phyloP scores from a whole-genome alignment of 129 eudicot genomes.

The Solidago caesia region DNA sequence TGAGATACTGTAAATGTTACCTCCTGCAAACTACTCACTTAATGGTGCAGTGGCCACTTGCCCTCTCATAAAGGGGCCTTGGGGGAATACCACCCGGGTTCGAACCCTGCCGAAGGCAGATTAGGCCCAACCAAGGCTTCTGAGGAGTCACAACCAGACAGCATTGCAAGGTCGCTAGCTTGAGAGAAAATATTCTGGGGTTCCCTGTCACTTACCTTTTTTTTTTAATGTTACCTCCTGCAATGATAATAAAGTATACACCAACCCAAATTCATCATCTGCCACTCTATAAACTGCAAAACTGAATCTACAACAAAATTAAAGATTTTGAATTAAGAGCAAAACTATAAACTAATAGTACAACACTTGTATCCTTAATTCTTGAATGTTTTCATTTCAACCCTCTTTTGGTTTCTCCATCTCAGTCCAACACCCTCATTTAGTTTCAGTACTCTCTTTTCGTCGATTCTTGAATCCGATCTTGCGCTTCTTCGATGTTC shows the following conservation, averaged over 20 bases:
- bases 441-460: constrained; percentile 17
- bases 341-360: not conserved
- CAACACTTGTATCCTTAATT: not conserved
- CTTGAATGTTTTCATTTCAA: too few species aligned
- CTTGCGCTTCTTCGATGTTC: constrained; percentile 54
- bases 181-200: too few species aligned
- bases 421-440: constrained; percentile 29
- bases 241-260: constrained; percentile 12
- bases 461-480: constrained; percentile 19
- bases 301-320: constrained; percentile 27
- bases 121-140: too few species aligned
- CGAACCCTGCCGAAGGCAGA: too few species aligned
- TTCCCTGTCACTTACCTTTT: too few species aligned
- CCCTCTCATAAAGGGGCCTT: too few species aligned
- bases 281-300: constrained; percentile 36
- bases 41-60: too few species aligned
- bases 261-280: constrained; percentile 23
- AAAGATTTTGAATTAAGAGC: not conserved
- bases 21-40: too few species aligned
- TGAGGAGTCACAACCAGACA: too few species aligned
- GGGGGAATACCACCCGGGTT: too few species aligned
- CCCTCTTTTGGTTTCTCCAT: not conserved
- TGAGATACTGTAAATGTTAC: not conserved
- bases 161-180: too few species aligned
- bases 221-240: constrained; percentile 2